Evolutionary conservation across 1,139 yeast genomes (phyloP), one percentile per base, ranked within the genome.

Genomic region (Geotrichum restrictum): DNA sequence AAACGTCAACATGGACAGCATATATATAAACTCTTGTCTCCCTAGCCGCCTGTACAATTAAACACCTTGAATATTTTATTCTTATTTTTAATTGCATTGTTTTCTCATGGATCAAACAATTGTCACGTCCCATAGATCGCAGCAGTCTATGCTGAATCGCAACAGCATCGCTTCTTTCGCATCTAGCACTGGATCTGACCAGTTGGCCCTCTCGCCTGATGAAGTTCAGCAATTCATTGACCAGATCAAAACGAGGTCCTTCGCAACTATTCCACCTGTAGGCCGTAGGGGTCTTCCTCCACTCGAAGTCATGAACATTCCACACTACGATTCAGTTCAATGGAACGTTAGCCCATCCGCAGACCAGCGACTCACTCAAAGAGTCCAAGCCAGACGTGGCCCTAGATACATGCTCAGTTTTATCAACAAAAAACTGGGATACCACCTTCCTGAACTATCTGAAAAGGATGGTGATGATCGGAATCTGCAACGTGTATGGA

Each of bases 221-320:
- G 41, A 37, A 18, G 22, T 37, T 4, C 41, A 21, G 3, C 22
- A 18, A 18, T 37, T 16, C 41, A 18, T 37, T 13, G n/a, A 16
- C 41, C 41, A 37, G n/a, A 7, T 37, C 13, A 8, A 8, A n/a
- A 11, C 22, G 6, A 21, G 41, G n/a, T 11, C 41, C 27, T 21
- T 21, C 22, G 27, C 41, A 21, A 37, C 13, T 11, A 37, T 37
- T 7, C 41, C 41, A 3, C 41, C 41, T 8, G 41, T 37, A 3
- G 40, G 16, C 8, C n/a, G 22, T 6, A 21, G 24, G 10, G 41
- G 41, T 8, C 41, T 37, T 8, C 41, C 41, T 13, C 19, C 41
- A 13, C 41, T 37, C 22, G 41, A 37, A 8, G 24, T 21, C 11
- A 37, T 37, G 41, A 37, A 37, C 27, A 37, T 37, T 21, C 41